Base-by-base conservation (phyloP, 2,329 filamentous ascomycete species). In the Ophiostoma himal-ulmi region DNA sequence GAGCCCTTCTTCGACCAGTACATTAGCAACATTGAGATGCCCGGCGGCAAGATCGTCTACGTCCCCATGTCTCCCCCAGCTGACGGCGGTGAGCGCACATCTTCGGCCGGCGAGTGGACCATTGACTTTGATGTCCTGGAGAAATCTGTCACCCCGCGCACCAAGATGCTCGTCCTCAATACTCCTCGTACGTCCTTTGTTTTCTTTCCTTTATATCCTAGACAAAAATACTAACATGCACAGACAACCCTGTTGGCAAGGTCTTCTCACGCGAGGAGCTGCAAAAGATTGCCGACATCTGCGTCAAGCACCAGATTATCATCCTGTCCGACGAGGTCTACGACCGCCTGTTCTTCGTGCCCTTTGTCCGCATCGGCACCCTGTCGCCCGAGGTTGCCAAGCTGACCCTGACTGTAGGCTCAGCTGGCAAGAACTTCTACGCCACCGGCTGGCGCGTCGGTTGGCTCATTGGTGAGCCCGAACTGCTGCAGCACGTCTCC, bases 1-100 rank as follows among this genome's bases (percentile, higher is more conserved):
- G 95, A 99, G 82, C 95, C 95, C 13, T 99, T 97, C 82, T 99
- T 98, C 78, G 95, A 99, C 81, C 95, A 99, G 89, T 96, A 98
- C 79, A 96, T 99, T 75, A 93, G 90, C 83, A 99, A 99, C 81
- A 98, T 99, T 74, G 92, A 97, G 80, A 98, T 99, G 94, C 89
- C 95, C 0, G 95, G 95, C 68, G 95, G 95, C 75, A 96, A 90
- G 78, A 92, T 98, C 74, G 90, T 94, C 75, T 98, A 97, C 78
- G 94, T 98, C 34, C 94, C 95, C n/a, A 84, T 99, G 78, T 91
- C 95, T 73, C 94, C 95, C 37, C 95, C 95, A 11, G 85, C 86
- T 73, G 89, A 93, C 65, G 95, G 95, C 68, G 90, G 88, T 5
- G 87, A 84, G 54, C 87, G 89, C 80, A 96, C 92, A 0, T 92